These are phyloP conservation scores for Eucalyptus curtisii DNA, from an alignment of 345 rosid species.

Conservation along the genomic window DNA sequence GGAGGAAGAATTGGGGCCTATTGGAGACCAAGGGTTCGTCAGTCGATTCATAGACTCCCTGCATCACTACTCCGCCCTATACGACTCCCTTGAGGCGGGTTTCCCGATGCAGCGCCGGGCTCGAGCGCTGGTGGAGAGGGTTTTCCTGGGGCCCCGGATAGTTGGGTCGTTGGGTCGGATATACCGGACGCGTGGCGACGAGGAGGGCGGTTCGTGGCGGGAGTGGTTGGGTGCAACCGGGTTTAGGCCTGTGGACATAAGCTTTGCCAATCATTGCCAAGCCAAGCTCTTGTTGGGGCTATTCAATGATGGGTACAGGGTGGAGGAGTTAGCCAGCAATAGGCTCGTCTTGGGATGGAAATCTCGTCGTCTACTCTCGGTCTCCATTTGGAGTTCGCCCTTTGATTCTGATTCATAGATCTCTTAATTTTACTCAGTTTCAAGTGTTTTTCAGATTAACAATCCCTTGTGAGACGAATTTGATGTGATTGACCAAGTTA, in stretches of 20 bases:
- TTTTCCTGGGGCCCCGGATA: conserved; percentile 60
- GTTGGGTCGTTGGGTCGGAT: conserved; percentile 42
- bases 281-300: conserved; percentile 69
- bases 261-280: conserved; percentile 82
- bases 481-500: neutral
- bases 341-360: conserved; percentile 81
- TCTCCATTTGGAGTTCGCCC: conserved; percentile 57
- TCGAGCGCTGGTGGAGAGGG: conserved; percentile 57
- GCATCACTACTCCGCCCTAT: conserved; percentile 78
- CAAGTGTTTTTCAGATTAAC: neutral
- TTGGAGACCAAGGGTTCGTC: conserved; percentile 44
- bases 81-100: conserved; percentile 72
- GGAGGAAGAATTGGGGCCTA: conserved; percentile 56
- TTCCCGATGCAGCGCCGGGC: conserved; percentile 57
- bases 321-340: conserved; percentile 53
- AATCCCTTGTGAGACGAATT: neutral
- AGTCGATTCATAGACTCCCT: conserved; percentile 69
- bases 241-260: conserved; percentile 26
- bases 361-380: conserved; percentile 65
- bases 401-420: conserved; percentile 17
- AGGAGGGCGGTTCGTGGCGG: conserved; percentile 30
- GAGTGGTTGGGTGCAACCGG: conserved; percentile 41
- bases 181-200: conserved; percentile 8
- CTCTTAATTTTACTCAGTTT: neutral
- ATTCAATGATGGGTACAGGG: conserved; percentile 64